phyloP scores from a whole-genome alignment of 228 moss, liverwort and hornwort species.

The Sphagnum fallax region DNA sequence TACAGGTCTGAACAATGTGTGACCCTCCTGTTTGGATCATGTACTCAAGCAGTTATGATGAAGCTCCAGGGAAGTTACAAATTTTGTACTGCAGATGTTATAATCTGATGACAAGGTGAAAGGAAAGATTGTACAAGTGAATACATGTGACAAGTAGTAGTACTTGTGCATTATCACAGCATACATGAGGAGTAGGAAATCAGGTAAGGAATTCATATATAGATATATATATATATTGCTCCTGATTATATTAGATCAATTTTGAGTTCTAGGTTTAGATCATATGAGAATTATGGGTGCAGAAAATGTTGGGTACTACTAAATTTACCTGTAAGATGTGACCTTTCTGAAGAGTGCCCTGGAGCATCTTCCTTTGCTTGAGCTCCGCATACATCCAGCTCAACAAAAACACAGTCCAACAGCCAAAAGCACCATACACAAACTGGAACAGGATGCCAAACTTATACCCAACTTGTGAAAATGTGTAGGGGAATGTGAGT shows the following conservation, averaged over 20 bases:
- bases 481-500: slow-evolving; percentile 12
- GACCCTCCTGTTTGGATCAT: too few species aligned
- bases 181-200: neutral
- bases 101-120: neutral
- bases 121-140: neutral
- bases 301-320: too few species aligned
- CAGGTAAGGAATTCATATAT: too few species aligned
- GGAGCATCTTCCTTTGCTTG: neutral
- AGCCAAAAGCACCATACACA: slow-evolving; percentile 8
- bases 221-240: too few species aligned
- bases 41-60: too few species aligned
- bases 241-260: too few species aligned
- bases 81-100: neutral
- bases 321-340: slow-evolving; percentile 19
- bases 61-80: too few species aligned
- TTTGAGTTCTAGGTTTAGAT: too few species aligned
- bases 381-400: slow-evolving; percentile 12
- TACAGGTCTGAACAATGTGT: too few species aligned
- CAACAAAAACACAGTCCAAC: slow-evolving; percentile 13
- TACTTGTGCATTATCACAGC: neutral
- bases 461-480: slow-evolving; percentile 11
- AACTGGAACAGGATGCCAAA: slow-evolving; percentile 9
- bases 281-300: too few species aligned
- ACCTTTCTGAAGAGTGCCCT: slow-evolving; percentile 4
- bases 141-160: neutral